phyloP scores from a whole-genome alignment of 108 stramenopile species.

The Cylindrotheca fusiformis region DNA sequence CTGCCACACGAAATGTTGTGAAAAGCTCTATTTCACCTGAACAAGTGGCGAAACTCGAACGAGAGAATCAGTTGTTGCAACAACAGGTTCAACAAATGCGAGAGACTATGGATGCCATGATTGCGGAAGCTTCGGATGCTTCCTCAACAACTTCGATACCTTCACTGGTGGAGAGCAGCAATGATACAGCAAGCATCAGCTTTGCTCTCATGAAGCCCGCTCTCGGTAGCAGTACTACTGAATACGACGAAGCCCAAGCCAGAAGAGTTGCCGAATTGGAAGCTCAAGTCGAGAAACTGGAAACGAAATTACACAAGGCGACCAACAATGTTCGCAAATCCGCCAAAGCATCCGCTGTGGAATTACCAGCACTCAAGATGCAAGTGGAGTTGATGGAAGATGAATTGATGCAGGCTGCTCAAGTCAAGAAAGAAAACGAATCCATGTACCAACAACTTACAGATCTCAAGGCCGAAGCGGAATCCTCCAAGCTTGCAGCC shows the following conservation, averaged over 20 bases:
- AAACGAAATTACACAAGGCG: constrained; percentile 1
- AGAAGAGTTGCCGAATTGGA: constrained; percentile 27
- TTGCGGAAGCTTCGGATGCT: constrained; percentile 8
- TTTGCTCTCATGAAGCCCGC: no score
- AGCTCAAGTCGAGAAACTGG: constrained; percentile 17
- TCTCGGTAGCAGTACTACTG: no score
- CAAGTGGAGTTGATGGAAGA: constrained; percentile 32
- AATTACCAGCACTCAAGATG: constrained; percentile 31
- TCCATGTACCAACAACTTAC: constrained; percentile 30
- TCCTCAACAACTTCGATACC: constrained; percentile 6
- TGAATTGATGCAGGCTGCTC: constrained; percentile 14
- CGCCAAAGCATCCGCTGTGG: constrained; percentile 26
- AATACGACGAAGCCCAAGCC: no score
- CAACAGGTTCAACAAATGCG: constrained; percentile 49
- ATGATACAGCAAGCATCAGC: constrained; percentile 15
- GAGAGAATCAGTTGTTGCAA: constrained; percentile 75
- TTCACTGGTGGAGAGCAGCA: constrained; percentile 6
- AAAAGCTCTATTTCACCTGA: constrained; percentile 49
- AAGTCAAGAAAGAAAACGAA: constrained; percentile 31
- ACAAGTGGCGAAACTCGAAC: constrained; percentile 69
- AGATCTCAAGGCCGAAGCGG: constrained; percentile 36
- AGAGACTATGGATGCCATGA: constrained; percentile 30
- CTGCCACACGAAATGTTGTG: background rate
- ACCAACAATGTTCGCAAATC: constrained; percentile 5
- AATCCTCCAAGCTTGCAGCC: constrained; percentile 29